Evolutionary conservation across 108 stramenopile genomes (phyloP), one percentile per base, ranked within the genome.

Genomic region (Discostella pseudostelligera): DNA sequence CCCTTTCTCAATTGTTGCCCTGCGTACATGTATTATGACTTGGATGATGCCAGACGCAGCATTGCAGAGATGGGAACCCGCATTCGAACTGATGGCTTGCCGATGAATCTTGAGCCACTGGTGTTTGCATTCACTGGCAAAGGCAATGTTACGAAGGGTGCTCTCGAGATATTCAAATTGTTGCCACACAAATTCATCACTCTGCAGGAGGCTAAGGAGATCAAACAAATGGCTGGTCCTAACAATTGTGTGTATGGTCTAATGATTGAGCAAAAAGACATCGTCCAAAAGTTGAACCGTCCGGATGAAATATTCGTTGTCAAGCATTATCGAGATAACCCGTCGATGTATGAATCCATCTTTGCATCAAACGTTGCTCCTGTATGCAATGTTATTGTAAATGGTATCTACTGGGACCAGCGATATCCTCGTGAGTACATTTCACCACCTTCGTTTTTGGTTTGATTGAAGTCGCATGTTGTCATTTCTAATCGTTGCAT

Each of bases 391-490:
- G 87, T 88, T 21, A 36, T 96, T 22, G 72, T 92, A 19, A 93
- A 91, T 69, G 81, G 88, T 25, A 82, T 81, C 22, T 96, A 93
- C 69, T 96, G 95, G 95, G 91, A 96, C 60, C 70, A 82, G 42
- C 70, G 87, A 22, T 96, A 74, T 74, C 91, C 95, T 20, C 78
- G 71, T 67, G 16, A 56, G 65, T 60, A 22, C n/a, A 25, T 37
- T 39, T 3, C n/a, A n/a, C 14, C n/a, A n/a, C 1, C 20, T 28
- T 37, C 16, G 36, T 3, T 35, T 25, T n/a, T 19, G n/a, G 20
- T 58, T n/a, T 39, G 13, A 39, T 39, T 16, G n/a, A n/a, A n/a
- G n/a, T n/a, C n/a, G 3, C n/a, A 37, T 58, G 3, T 19, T 12
- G 19, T 24, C 2, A 21, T 14, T 25, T 7, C 4, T 54, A 14